Evolutionary conservation across 306 rosid species (phyloP), one percentile per base, ranked within the genome.

Genomic region (Notholithocarpus densiflorus): DNA sequence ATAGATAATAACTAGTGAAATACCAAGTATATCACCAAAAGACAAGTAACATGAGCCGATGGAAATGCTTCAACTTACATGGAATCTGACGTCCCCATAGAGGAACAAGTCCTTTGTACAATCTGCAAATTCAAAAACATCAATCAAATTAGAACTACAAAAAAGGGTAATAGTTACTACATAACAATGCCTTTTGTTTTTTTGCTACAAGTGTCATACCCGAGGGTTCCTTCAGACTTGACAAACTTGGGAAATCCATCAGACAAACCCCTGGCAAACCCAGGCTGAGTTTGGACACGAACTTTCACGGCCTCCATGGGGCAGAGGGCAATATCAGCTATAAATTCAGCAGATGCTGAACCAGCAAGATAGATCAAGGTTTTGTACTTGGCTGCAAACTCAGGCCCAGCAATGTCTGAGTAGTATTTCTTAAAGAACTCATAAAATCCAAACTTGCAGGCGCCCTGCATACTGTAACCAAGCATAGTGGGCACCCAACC

Each of bases 81-180:
- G 97, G 97, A 82, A 93, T 84, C 83, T 91, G 97, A 76, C 98
- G 98, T 4, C 97, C 97, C 98, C 98, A 93, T 1, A 93, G 98
- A 74, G 98, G 98, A 82, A 81, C 95, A 68, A 93, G 60, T 65
- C 98, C 97, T 78, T 82, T 91, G 87, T 89, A 93, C 87, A 93
- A 77, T 82, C 98, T 93, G 82, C 73, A 82, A 59, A 78, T 54
- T 34, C 59, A 76, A 73, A 76, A 75, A 73, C 64, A 80, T 59
- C 9, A 59, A 57, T 75, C 48, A 29, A 26, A 40, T 15, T 52
- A 19, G 27, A 80, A 51, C 26, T 56, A 34, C 29, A 10, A 79
- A 18, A 23, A 12, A 20, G 48, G 17, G 29, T 21, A 71, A 62
- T 15, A 66, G 71, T 18, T 18, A 32, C 71, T 5, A 34, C 27